phyloP scores from a whole-genome alignment of 352 stramenopile genomes.

The Globisporangium lucens region DNA sequence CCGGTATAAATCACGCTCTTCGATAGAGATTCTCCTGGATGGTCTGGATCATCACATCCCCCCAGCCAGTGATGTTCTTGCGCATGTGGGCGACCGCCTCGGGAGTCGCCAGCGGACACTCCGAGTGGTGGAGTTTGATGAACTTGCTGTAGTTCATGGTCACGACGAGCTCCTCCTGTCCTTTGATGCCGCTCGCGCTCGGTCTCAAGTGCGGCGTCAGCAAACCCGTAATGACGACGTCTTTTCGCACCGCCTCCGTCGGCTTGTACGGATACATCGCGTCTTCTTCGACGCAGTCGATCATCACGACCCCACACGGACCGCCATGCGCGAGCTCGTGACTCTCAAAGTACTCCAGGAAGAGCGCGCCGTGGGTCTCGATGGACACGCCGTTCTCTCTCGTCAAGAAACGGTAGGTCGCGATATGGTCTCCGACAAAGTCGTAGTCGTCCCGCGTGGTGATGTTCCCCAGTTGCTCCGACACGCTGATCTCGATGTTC shows the following conservation, averaged over 20 bases:
- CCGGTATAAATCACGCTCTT: not conserved
- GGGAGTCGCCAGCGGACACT: constrained; percentile 16
- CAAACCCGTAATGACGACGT: not conserved
- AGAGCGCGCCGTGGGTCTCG: not conserved
- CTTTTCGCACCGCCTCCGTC: not conserved
- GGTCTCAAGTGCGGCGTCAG: not conserved
- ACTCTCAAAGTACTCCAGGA: not conserved
- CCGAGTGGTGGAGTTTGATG: constrained; percentile 20
- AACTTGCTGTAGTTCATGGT: constrained; percentile 23
- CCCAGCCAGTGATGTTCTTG: constrained; percentile 16
- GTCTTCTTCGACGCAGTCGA: not conserved
- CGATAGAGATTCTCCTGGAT: constrained; percentile 17
- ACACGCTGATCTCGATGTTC: constrained; percentile 43
- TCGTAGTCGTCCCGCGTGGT: constrained; percentile 21
- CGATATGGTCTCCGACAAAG: constrained; percentile 19
- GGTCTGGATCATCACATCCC: constrained; percentile 23
- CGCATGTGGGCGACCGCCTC: constrained; percentile 22
- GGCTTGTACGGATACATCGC: not conserved
- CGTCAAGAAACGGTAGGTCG: constrained; percentile 28
- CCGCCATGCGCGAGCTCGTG: not conserved
- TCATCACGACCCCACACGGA: not conserved
- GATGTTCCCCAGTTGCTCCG: constrained; percentile 15
- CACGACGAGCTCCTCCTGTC: constrained; percentile 25
- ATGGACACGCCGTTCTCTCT: not conserved
- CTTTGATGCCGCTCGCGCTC: not conserved